These are phyloP conservation scores for Aspergillus amoenus DNA, from an alignment of 2,329 filamentous ascomycete genomes.

Conservation along the genomic window DNA sequence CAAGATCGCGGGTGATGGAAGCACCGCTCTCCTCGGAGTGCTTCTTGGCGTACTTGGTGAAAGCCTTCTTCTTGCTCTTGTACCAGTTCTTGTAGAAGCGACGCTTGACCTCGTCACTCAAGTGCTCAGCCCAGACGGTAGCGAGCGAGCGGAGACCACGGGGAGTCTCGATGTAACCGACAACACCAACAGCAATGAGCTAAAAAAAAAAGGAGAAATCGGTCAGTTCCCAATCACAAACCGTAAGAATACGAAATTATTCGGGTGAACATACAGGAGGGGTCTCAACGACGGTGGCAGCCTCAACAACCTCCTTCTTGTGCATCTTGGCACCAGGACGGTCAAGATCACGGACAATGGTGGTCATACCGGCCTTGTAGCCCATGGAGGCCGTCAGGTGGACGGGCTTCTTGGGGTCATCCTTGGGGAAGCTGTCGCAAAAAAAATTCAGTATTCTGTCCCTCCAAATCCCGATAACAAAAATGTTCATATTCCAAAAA, in stretches of 20 bases:
- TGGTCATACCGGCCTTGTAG: constrained; percentile 99
- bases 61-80: constrained; percentile 99
- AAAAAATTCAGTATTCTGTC: constrained; percentile 28
- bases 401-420: constrained; percentile 99
- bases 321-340: constrained; percentile 98
- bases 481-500: constrained; percentile 12
- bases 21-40: constrained; percentile 90
- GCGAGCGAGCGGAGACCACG: constrained; percentile 98
- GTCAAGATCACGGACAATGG: constrained; percentile 98
- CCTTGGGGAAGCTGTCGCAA: constrained; percentile 86
- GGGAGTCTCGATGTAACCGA: constrained; percentile 99
- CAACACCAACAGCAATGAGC: constrained; percentile 99
- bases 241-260: neutral
- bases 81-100: constrained; percentile 99
- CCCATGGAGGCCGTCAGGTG: constrained; percentile 98
- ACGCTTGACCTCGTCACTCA: constrained; percentile 97
- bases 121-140: constrained; percentile 99
- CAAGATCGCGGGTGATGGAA: constrained; percentile 93
- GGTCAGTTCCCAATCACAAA: neutral
- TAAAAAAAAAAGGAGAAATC: constrained; percentile 41
- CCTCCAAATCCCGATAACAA: constrained; percentile 1
- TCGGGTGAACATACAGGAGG: constrained; percentile 75
- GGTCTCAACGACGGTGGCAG: constrained; percentile 84
- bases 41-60: constrained; percentile 99
- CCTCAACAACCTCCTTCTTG: constrained; percentile 97